Conservation (phyloP, 306 rosid genomes). For the Dryas alaskensis region DNA sequence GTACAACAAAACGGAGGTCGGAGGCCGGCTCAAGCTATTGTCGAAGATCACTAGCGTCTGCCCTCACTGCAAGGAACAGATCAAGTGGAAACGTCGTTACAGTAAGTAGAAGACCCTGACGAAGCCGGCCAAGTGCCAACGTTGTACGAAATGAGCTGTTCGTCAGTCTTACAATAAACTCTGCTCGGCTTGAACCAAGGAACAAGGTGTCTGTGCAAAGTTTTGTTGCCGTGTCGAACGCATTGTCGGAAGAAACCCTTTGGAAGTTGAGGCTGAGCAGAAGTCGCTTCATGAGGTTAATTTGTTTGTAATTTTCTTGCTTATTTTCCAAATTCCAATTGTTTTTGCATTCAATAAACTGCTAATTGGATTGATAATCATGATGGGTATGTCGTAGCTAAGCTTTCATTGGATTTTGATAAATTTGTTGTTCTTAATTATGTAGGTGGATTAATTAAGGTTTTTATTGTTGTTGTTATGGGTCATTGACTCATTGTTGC, state of each 20-base stretch:
- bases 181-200: constrained; percentile 85
- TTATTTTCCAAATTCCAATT: background rate
- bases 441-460: background rate
- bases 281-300: constrained; percentile 74
- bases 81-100: constrained; percentile 89
- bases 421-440: too few species aligned
- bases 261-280: constrained; percentile 88
- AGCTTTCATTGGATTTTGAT: too few species aligned
- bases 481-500: background rate
- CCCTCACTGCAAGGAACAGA: constrained; percentile 79
- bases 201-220: constrained; percentile 83
- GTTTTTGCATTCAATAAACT: background rate
- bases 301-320: constrained; percentile 9
- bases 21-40: constrained; percentile 69
- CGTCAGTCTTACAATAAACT: constrained; percentile 91
- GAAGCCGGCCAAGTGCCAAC: constrained; percentile 84
- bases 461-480: background rate
- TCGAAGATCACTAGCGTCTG: constrained; percentile 83
- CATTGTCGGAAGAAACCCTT: constrained; percentile 75
- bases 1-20: constrained; percentile 81
- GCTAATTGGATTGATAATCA: constrained; percentile 15
- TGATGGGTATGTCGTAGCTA: background rate
- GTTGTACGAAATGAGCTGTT: constrained; percentile 70
- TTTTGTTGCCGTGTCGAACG: constrained; percentile 55
- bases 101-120: constrained; percentile 81